Evolutionary conservation across 139 green algal species (phyloP).

Genomic region (Coccomyxa sp.): DNA sequence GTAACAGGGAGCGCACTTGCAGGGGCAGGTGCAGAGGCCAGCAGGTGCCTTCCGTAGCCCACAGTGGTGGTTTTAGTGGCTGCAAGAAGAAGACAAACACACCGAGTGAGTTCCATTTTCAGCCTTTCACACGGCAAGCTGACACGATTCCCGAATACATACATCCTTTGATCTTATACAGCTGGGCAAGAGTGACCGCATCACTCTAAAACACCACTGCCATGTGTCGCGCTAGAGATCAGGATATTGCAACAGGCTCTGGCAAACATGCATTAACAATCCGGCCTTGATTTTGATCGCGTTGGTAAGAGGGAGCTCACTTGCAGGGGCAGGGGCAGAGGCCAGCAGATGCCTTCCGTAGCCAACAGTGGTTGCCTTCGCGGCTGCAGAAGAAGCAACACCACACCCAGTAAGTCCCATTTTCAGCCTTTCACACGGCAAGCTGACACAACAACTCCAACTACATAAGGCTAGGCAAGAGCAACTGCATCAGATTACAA

Average conservation of each 20-base stretch:
- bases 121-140: too few relatives aligned
- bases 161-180: too few relatives aligned
- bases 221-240: too few relatives aligned
- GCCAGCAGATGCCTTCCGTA: not conserved
- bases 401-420: not conserved
- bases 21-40: not conserved
- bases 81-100: not conserved
- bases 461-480: not conserved
- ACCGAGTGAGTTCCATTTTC: too few relatives aligned
- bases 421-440: not conserved
- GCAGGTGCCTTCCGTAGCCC: not conserved
- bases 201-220: too few relatives aligned
- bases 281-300: not conserved
- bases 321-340: not conserved
- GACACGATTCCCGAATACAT: too few relatives aligned
- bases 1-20: not conserved
- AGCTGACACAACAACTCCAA: too few relatives aligned
- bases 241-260: too few relatives aligned
- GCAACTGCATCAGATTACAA: not conserved
- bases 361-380: not conserved
- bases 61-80: not conserved
- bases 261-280: not conserved
- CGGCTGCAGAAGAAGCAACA: not conserved
- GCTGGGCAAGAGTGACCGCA: too few relatives aligned
- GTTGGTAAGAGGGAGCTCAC: not conserved